Conservation (phyloP, 2,329 filamentous ascomycete genomes). For the Bipolaris oryzae region DNA sequence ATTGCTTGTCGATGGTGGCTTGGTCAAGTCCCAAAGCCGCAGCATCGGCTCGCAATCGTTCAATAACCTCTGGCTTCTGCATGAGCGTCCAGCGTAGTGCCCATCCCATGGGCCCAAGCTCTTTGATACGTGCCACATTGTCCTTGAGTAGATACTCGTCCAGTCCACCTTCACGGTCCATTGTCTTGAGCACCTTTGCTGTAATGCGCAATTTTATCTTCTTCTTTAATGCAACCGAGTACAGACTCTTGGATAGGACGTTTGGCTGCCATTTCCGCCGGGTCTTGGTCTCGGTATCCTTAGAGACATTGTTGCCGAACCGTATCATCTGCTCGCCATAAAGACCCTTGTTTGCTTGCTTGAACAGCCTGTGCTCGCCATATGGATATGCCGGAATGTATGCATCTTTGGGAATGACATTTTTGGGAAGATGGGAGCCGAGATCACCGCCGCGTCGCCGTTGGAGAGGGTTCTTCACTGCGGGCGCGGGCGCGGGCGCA, state of each 20-base stretch:
- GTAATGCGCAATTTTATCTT: constrained; percentile 72
- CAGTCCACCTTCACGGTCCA: constrained; percentile 85
- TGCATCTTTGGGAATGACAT: constrained; percentile 38
- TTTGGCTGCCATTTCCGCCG: constrained; percentile 78
- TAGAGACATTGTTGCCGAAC: constrained; percentile 78
- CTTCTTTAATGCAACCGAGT: constrained; percentile 65
- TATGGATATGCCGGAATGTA: constrained; percentile 68
- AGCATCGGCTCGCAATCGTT: constrained; percentile 69
- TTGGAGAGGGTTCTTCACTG: constrained; percentile 34
- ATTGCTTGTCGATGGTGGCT: constrained; percentile 40
- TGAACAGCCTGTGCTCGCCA: constrained; percentile 72
- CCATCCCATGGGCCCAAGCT: constrained; percentile 91
- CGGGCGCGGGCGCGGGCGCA: constrained; percentile 13
- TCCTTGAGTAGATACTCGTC: constrained; percentile 89
- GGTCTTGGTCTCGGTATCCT: constrained; percentile 71
- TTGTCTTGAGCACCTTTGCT: constrained; percentile 66
- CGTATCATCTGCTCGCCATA: constrained; percentile 74
- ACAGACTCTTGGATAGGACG: constrained; percentile 70
- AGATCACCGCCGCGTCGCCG: constrained; percentile 43
- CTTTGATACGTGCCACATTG: constrained; percentile 77
- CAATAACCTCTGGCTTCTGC: constrained; percentile 73
- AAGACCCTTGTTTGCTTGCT: constrained; percentile 78
- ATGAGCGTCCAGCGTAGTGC: constrained; percentile 86
- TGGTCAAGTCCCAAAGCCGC: constrained; percentile 67
- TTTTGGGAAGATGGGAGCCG: constrained; percentile 44